Conservation (phyloP, 140 eudicot genomes). For the Senecio squalidus region DNA sequence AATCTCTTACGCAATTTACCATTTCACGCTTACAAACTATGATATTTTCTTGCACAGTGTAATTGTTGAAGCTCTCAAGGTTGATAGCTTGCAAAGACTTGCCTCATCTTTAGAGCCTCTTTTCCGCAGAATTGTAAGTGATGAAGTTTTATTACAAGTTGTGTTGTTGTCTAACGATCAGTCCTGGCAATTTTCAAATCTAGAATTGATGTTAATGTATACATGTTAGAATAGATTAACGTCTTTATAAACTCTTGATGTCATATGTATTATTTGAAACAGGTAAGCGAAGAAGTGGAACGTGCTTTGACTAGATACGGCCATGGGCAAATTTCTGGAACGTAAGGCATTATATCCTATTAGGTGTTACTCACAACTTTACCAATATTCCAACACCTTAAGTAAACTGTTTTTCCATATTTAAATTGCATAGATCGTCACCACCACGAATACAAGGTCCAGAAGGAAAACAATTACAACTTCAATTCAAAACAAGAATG, state of each 20-base stretch:
- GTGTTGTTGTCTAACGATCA: neutral
- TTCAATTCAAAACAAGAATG: conserved; percentile 49
- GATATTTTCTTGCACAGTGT: conserved; percentile 32
- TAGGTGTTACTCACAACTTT: neutral
- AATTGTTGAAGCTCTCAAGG: conserved; percentile 64
- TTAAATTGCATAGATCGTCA: too few relatives aligned
- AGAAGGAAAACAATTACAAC: conserved; percentile 45
- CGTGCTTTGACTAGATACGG: conserved; percentile 61
- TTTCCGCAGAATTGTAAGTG: conserved; percentile 59
- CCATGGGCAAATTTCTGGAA: conserved; percentile 47
- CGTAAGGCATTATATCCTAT: conserved; percentile 28
- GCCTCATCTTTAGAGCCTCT: conserved; percentile 64
- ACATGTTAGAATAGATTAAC: too few relatives aligned
- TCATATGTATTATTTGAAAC: conserved; percentile 7
- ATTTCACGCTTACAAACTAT: neutral
- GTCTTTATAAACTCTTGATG: too few relatives aligned
- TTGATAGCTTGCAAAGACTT: conserved; percentile 62
- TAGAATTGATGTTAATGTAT: too few relatives aligned
- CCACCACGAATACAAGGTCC: conserved; percentile 47
- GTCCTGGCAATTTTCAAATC: neutral
- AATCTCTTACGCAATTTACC: too few relatives aligned
- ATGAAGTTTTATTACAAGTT: neutral
- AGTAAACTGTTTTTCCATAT: too few relatives aligned
- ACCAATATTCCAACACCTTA: too few relatives aligned
- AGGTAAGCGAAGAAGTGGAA: conserved; percentile 74